Base-by-base conservation (phyloP, 371 early-diverging fungal genomes). In the Apophysomyces ossiformis region DNA sequence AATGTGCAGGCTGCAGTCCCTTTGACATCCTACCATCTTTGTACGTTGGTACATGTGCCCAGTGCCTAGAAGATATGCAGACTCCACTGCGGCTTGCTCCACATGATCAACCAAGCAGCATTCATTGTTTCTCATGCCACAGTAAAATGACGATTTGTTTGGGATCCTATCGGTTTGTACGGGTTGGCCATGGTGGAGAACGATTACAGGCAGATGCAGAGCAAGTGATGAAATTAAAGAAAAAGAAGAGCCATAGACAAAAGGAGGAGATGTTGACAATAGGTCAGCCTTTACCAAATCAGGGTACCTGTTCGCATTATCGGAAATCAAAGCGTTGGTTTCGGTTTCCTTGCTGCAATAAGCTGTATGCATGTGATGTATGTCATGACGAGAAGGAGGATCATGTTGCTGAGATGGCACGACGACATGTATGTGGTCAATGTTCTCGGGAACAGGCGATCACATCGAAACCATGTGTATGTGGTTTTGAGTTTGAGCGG, bases 231-330 rank as follows among this genome's bases (percentile, higher is more conserved):
- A 76, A 73, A 65, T 60, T 78, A 59, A 73, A 77, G 64, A 77
- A 77, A 71, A 82, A 84, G 65, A 73, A 69, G 67, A 85, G 81
- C 67, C 82, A 78, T 50, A 79, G 70, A 60, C 58, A 44, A 45
- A 73, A 66, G 45, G 79, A 74, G 45, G 81, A 79, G 3, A 57
- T 73, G 11, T 71, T 94, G 21, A 81, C 85, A 16, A 78, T 89
- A 3, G 94, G 93, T 12, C 75, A 91, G 65, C 87, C 93, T 5
- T 78, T 96, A 41, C 94, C 95, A 0, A 72, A 89, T 44, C 87
- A 91, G 60, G 99, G 99, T 0, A 84, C 93, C 0, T 99, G 99
- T 74, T 77, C 82, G 59, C 99, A 99, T 77, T 99, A 97, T 78
- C 85, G 88, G 39, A 95, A 93, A 77, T 95, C 95, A 6, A 92